phyloP scores from a whole-genome alignment of 2,329 filamentous ascomycete genomes.

The Colletotrichum gloeosporioides region DNA sequence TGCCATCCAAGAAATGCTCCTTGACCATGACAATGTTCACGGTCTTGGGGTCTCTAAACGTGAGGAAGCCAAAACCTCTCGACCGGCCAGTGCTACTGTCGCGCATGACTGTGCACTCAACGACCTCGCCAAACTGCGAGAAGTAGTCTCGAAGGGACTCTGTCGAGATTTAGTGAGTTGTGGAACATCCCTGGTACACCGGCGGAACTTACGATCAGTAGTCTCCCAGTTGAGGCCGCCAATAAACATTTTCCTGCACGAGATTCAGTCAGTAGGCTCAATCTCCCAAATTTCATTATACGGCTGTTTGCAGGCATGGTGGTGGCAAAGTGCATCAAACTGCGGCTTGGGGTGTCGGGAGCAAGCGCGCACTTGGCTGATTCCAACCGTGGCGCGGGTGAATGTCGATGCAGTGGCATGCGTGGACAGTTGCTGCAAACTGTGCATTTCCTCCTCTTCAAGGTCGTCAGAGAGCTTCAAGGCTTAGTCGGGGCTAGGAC shows the following conservation, averaged over 20 bases:
- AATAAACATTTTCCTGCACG: slow-evolving; percentile 96
- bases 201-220: slow-evolving; percentile 79
- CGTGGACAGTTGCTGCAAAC: not conserved
- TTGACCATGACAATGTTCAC: slow-evolving; percentile 99
- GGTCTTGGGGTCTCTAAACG: slow-evolving; percentile 96
- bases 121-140: slow-evolving; percentile 94
- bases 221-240: slow-evolving; percentile 99
- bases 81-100: slow-evolving; percentile 93
- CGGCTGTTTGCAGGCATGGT: not conserved
- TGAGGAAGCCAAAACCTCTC: slow-evolving; percentile 95
- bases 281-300: not conserved
- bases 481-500: not conserved
- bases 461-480: not conserved
- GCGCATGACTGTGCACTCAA: slow-evolving; percentile 99
- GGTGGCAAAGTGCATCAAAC: not conserved
- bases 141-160: slow-evolving; percentile 98
- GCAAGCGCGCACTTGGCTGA: not conserved
- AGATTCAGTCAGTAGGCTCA: not conserved
- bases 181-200: not conserved
- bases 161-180: slow-evolving; percentile 42
- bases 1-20: slow-evolving; percentile 96
- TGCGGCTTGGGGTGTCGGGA: not conserved
- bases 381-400: not conserved
- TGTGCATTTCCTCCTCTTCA: not conserved
- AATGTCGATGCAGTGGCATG: not conserved